Conservation (phyloP, 2,329 filamentous ascomycete genomes). For the Aureobasidium uvarum region DNA sequence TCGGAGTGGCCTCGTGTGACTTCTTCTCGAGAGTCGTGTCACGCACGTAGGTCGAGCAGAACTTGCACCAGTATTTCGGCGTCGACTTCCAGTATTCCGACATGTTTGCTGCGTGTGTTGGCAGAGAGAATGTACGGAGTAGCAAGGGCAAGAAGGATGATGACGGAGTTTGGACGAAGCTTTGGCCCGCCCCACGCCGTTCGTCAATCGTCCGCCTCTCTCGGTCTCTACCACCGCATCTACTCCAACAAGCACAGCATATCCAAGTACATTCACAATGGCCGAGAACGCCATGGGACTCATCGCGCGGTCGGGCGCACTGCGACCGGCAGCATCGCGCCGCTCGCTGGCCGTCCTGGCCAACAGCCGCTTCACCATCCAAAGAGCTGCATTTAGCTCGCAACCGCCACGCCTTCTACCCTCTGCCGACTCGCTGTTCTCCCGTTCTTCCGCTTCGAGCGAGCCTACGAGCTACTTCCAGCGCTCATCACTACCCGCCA, state of each 20-base stretch:
- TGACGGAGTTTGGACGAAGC: constrained; percentile 16
- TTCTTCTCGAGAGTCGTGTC: constrained; percentile 87
- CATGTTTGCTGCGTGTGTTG: constrained; percentile 54
- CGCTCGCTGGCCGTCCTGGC: constrained; percentile 38
- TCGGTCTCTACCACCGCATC: not conserved
- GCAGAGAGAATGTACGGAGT: too few species aligned
- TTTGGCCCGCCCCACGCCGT: constrained; percentile 8
- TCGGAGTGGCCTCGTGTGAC: constrained; percentile 38
- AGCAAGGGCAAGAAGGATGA: not conserved
- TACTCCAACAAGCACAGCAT: not conserved
- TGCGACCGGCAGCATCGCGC: constrained; percentile 34
- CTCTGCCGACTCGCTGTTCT: constrained; percentile 39
- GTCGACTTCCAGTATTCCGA: constrained; percentile 99
- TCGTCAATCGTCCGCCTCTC: not conserved
- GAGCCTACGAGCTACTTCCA: constrained; percentile 42
- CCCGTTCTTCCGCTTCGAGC: constrained; percentile 31
- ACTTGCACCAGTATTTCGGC: constrained; percentile 97
- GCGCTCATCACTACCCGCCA: constrained; percentile 69
- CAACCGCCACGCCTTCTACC: constrained; percentile 33
- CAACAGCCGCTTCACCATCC: constrained; percentile 34
- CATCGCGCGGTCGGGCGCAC: constrained; percentile 42
- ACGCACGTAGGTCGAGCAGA: constrained; percentile 85
- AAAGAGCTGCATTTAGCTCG: constrained; percentile 24
- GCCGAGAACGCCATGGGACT: constrained; percentile 13
- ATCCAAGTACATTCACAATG: not conserved